phyloP scores from a whole-genome alignment of 441 rosid species.

The Gossypium gossypioides region DNA sequence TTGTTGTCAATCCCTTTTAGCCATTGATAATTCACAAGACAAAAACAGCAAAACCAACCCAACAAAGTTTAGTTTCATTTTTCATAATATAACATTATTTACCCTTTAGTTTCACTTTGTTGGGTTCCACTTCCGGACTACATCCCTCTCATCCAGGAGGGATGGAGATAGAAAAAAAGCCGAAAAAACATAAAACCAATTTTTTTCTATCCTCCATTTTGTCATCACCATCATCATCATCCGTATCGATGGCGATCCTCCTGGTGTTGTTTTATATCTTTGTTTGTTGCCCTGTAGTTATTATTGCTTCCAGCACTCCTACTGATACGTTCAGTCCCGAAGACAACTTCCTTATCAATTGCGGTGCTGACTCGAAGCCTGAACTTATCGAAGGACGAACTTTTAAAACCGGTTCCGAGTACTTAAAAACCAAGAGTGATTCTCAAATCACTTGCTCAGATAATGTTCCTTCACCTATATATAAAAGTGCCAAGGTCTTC shows the following conservation, averaged over 20 bases:
- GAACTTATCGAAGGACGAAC: slow-evolving; percentile 53
- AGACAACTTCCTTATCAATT: slow-evolving; percentile 54
- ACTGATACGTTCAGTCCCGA: slow-evolving; percentile 30
- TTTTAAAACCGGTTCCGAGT: slow-evolving; percentile 46
- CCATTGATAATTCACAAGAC: slow-evolving; percentile 8
- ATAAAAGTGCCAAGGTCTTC: slow-evolving; percentile 60
- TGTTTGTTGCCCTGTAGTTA: slow-evolving; percentile 11
- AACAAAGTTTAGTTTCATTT: too few relatives aligned
- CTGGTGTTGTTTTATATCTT: slow-evolving; percentile 26
- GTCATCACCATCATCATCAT: slow-evolving; percentile 9
- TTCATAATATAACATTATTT: not conserved
- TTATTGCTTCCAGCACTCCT: not conserved
- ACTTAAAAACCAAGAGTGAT: slow-evolving; percentile 44
- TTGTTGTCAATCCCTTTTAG: slow-evolving; percentile 21
- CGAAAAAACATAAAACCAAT: slow-evolving; percentile 6
- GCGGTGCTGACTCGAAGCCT: slow-evolving; percentile 42
- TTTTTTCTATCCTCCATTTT: slow-evolving; percentile 30
- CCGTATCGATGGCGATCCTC: slow-evolving; percentile 33
- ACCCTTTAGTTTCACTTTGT: not conserved
- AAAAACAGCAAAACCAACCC: not conserved
- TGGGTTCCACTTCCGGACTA: not conserved
- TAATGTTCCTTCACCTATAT: slow-evolving; percentile 51
- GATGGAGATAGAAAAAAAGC: slow-evolving; percentile 63
- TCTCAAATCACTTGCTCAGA: slow-evolving; percentile 38
- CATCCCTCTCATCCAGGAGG: slow-evolving; percentile 56